Evolutionary conservation across 257 asterid species (phyloP), one percentile per base, ranked within the genome.

Genomic region (Plantago ovata): DNA sequence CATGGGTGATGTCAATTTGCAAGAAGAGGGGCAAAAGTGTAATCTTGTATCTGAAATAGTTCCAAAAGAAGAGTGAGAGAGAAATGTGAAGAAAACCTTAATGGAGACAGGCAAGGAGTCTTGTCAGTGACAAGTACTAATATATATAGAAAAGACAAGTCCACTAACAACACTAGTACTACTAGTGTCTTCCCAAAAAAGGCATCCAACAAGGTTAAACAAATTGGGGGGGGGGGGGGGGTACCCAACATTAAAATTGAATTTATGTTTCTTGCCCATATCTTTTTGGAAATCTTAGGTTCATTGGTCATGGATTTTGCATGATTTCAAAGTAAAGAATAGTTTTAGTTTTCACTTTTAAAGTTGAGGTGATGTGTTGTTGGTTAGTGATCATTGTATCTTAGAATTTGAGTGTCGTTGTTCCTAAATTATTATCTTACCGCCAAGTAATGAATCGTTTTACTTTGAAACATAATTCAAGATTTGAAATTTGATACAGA

Each of bases 1-100:
- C 81, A 75, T 60, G 70, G 62, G 20, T 68, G 84, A 77, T 66
- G 73, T 70, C 67, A 65, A 50, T 45, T 42, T 54, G 50, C 65
- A 57, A 50, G 58, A 46, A 19, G 19, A 46, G 66, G 63, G 69
- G 16, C 59, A 64, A 21, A 59, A 6, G 43, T 38, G 74, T 68
- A 58, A 59, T 46, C 64, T 16, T 24, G 45, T 53, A 0, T 3
- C 23, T 12, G 13, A 40, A 33, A 28, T 4, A 59, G 53, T 22
- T 16, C 14, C 38, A 18, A 36, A 3, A 8, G n/a, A 16, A 24
- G 15, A 23, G 21, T 3, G 36, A 48, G 45, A 48, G 13, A 56
- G 66, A 32, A 63, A 55, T 28, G 15, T 16, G 16, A 18, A 56
- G 5, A 56, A 70, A 66, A 72, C 68, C 80, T 73, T 67, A 70